A percentile compares a stretch with the other conserved stretches of the same genome.
phyloP scores from a whole-genome alignment of 2,329 filamentous ascomycete genomes.

The Phoma herbarum region DNA sequence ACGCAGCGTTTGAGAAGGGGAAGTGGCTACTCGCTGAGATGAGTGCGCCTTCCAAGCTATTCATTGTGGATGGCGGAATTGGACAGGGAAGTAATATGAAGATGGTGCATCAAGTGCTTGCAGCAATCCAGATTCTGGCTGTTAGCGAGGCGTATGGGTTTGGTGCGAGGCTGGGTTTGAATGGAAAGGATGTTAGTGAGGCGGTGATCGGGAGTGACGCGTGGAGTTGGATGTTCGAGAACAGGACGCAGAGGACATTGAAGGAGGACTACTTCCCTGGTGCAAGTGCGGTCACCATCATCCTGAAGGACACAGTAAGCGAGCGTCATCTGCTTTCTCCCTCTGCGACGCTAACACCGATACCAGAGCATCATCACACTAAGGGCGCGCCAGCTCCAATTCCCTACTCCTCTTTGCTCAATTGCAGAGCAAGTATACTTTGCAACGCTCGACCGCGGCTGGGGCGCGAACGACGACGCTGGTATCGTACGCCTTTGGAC shows the following conservation, averaged over 20 bases:
- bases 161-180: slow-evolving; percentile 62
- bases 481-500: slow-evolving; percentile 65
- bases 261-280: slow-evolving; percentile 59
- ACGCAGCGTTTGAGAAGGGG: slow-evolving; percentile 65
- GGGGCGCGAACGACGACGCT: slow-evolving; percentile 63
- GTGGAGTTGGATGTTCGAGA: slow-evolving; percentile 66
- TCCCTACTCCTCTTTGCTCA: slow-evolving; percentile 68
- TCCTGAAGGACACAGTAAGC: slow-evolving; percentile 57
- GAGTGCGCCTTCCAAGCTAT: slow-evolving; percentile 68
- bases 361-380: slow-evolving; percentile 70
- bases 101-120: slow-evolving; percentile 66
- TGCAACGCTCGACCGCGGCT: slow-evolving; percentile 66
- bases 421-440: slow-evolving; percentile 73
- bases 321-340: neutral
- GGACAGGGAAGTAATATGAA: slow-evolving; percentile 66
- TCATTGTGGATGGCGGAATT: slow-evolving; percentile 61
- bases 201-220: slow-evolving; percentile 57
- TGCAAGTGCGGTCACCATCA: slow-evolving; percentile 57
- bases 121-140: slow-evolving; percentile 65
- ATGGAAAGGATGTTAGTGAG: slow-evolving; percentile 60
- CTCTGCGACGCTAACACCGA: neutral
- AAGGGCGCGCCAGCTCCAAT: slow-evolving; percentile 65
- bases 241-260: slow-evolving; percentile 63
- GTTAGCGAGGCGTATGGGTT: slow-evolving; percentile 66
- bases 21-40: slow-evolving; percentile 69